Base-by-base conservation (phyloP, 192 early-diverging fungal genomes). In the Spizellomyces punctatus region DNA sequence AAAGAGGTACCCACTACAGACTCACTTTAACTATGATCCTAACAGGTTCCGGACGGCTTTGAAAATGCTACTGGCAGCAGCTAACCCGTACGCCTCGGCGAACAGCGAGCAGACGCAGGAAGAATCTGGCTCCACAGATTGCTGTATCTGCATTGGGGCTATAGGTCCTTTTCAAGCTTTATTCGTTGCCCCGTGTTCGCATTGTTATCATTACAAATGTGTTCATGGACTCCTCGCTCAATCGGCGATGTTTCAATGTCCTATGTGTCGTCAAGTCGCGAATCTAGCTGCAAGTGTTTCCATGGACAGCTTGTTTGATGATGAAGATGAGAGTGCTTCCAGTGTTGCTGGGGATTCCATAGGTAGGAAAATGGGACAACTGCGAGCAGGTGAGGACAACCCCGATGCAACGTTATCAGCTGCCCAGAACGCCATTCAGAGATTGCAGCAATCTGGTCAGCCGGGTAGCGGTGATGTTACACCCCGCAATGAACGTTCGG, bases 141-240 rank as follows among this genome's bases (percentile, higher is more conserved):
- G 87, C 60, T 86, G 84, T 66, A 87, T 88, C 57, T 88, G 87
- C 76, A 76, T 88, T 41, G 76, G 79, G 27, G 64, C 72, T 46
- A 83, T 87, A 46, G 81, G 67, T 4, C 85, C 87, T 17, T 86
- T 80, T 64, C 87, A 88, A 71, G 87, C 87, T 9, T 75, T 88
- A 8, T 88, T 88, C 66, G 77, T 88, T 9, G 80, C 84, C 10
- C 87, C 87, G n/a, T 88, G 87, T 68, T 86, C 83, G 8, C 87
- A 88, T 72, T 86, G 86, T 75, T 88, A 77, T 66, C 87, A 88
- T 62, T 88, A 79, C 78, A 88, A 88, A 60, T 88, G 87, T 68
- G 84, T 88, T 42, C 67, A 50, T 43, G 46, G 66, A 21, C n/a
- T 88, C 10, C 54, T 88, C 36, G 65, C 64, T 27, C 79, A 81